phyloP scores from a whole-genome alignment of 1,284 basidiomycete species.

The Takashimella koratensis region DNA sequence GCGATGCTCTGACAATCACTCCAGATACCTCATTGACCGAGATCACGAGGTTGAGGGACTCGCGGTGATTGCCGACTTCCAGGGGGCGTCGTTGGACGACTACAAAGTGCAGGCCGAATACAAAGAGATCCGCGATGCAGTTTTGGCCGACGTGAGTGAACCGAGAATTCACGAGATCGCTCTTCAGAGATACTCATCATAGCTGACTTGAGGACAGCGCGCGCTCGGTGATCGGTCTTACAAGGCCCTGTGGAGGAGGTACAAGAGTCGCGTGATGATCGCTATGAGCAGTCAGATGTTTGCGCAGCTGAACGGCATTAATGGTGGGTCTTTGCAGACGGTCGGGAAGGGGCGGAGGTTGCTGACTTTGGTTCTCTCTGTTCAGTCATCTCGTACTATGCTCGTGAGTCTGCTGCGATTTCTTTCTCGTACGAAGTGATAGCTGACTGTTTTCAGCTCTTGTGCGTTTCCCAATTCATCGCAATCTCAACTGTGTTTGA shows the following conservation, averaged over 20 bases:
- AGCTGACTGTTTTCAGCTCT: constrained; percentile 49
- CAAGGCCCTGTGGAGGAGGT: constrained; percentile 77
- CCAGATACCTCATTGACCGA: constrained; percentile 85
- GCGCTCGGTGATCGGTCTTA: constrained; percentile 82
- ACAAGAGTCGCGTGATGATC: constrained; percentile 82
- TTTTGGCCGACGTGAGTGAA: constrained; percentile 67
- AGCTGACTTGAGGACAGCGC: constrained; percentile 34
- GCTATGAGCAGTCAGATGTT: constrained; percentile 98
- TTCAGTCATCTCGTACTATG: constrained; percentile 89
- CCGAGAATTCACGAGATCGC: no score
- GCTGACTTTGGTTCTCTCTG: no score
- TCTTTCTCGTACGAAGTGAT: not conserved
- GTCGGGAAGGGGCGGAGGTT: not conserved
- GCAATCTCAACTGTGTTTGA: no score
- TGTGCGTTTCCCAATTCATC: no score
- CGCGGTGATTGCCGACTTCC: constrained; percentile 82
- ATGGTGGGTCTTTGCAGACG: constrained; percentile 56
- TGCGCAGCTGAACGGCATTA: constrained; percentile 92
- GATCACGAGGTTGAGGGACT: constrained; percentile 83
- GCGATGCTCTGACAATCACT: not conserved
- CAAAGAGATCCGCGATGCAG: constrained; percentile 86
- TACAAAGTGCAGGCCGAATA: constrained; percentile 76
- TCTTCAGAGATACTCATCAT: not conserved
- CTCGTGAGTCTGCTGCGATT: constrained; percentile 52
- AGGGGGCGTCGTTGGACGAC: constrained; percentile 77